Base-by-base conservation (phyloP, 1,139 yeast species). In the Geotrichum phurueaensis region DNA sequence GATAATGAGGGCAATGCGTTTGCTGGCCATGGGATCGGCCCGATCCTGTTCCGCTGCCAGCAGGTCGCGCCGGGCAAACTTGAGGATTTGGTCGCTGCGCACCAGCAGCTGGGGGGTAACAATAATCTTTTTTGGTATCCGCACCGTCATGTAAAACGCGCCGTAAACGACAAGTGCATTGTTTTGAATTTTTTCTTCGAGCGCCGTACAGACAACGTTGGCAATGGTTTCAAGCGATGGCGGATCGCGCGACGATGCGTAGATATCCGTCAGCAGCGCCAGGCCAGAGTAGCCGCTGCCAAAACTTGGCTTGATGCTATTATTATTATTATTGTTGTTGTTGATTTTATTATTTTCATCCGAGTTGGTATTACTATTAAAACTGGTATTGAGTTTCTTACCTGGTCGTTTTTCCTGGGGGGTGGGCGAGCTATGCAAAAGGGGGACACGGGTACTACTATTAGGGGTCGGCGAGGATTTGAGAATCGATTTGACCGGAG, bases 1-100 rank as follows among this genome's bases (percentile, higher is more conserved):
- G 27, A 69, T 51, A 18, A 68, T 66, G 47, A 67, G 67, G 4
- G 56, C 47, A 15, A 59, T 52, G 20, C 54, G 54, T 51, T 56
- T 54, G 23, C 13, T 23, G 3, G 56, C 58, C 39, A 59, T 23
- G n/a, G 23, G 51, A n/a, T 54, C 56, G 12, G 20, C n/a, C 22
- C 27, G 39, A 20, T 53, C 57, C 22, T 23, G 27, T n/a, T 55
- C 56, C 9, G 61, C 58, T n/a, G 29, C 36, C 10, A 51, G 36
- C 39, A 59, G 31, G 23, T 59, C 61, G 10, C 61, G 58, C 25
- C 57, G 58, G 5, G 61, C 58, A 43, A 22, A 51, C 47, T 31
- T 20, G 18, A 59, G 43, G 22, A 58, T 45, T 10, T 43, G 54
- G 9, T 49, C 36, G 33, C 57, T 55, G 15, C 50, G 49, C 43